Base-by-base conservation (phyloP, 768 basidiomycete genomes). In the Cubamyces sp. region DNA sequence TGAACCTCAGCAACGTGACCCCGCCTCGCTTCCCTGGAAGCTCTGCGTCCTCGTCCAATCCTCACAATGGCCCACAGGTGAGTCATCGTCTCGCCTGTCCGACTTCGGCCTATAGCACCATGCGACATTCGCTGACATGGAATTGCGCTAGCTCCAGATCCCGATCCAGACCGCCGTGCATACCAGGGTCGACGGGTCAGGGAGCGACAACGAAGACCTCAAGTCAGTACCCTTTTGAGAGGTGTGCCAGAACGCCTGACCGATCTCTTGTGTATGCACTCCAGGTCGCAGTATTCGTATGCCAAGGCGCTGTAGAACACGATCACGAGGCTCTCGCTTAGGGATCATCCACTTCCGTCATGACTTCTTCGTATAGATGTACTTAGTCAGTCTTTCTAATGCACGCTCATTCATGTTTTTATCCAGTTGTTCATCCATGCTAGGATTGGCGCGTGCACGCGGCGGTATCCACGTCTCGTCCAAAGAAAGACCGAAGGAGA, bases 1-100 rank as follows among this genome's bases (percentile, higher is more conserved):
- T 84, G 46, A 78, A 79, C 52, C 75, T 84, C 30, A 54, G 45
- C 57, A 54, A 42, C 30, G 55, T 51, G 18, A 23, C 56, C 11
- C 45, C 54, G 14, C 54, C 42, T 19, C 57, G 51, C 40, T 64
- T 54, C 39, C 55, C 55, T 5, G 37, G 37, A 34, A 55, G 41
- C 45, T 54, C 60, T 5, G 15, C 5, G 34, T 34, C n/a, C 60
- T 30, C 45, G 30, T 12, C 42, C 16, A 43, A 39, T 21, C 43
- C 43, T 9, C 59, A 37, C 25, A 23, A 25, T n/a, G 11, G 25
- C 23, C 47, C 16, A n/a, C 59, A 60, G 50, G 59, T 54, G 11
- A 45, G 51, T 18, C 39, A 16, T n/a, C 3, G 6, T 21, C n/a
- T n/a, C 39, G 14, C 19, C 45, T 2, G 34, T 15, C n/a, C 7